phyloP scores from a whole-genome alignment of 257 asterid genomes.

The Solanum pinnatisectum region DNA sequence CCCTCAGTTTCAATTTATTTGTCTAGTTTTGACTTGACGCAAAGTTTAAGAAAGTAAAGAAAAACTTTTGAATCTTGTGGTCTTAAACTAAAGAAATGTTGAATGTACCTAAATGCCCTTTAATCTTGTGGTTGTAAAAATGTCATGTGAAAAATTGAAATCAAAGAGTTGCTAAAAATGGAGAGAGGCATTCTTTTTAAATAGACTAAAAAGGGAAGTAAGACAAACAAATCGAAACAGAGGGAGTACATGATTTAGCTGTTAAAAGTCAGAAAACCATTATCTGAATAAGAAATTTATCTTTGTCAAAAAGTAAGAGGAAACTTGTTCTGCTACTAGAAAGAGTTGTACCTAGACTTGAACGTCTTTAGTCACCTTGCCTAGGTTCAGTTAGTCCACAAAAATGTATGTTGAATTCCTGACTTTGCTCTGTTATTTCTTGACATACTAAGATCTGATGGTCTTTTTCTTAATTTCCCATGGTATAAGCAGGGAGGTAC shows the following conservation, averaged over 20 bases:
- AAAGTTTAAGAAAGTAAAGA: not conserved
- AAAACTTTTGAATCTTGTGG: not conserved
- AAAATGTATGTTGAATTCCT: not conserved
- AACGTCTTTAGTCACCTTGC: not conserved
- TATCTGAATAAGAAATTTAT: not conserved
- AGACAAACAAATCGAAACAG: not conserved
- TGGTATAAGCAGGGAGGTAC: slow-evolving; percentile 51
- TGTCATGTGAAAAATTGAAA: not conserved
- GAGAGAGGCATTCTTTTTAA: not conserved
- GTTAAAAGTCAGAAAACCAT: not conserved
- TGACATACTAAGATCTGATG: not conserved
- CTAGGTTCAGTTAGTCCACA: not conserved
- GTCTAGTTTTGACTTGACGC: not conserved
- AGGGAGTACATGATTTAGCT: not conserved
- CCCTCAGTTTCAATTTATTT: not conserved
- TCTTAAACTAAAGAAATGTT: not conserved
- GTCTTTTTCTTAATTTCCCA: not conserved
- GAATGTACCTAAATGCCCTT: not conserved
- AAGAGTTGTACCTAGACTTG: not conserved
- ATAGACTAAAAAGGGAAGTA: not conserved
- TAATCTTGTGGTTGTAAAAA: not conserved
- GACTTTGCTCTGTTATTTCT: not conserved
- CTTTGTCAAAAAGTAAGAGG: not conserved
- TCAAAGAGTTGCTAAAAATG: not conserved
- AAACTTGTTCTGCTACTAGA: not conserved